Conservation (phyloP, 1,284 basidiomycete species). For the Pseudozyma thailandica region DNA sequence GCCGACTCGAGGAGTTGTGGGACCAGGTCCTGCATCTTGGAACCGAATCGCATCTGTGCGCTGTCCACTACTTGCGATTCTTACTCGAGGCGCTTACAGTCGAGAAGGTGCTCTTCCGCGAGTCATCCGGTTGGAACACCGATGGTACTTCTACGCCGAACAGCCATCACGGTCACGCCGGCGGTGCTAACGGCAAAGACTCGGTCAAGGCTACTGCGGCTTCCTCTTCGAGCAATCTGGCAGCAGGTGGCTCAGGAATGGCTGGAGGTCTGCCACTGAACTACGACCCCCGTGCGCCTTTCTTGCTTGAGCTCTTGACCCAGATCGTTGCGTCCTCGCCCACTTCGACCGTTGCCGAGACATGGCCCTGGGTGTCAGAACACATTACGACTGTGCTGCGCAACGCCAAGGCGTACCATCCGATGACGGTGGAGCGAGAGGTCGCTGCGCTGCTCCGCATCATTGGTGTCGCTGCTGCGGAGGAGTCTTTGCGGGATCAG, state of each 20-base stretch:
- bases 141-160: slow-evolving; percentile 63
- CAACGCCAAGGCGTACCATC: slow-evolving; percentile 82
- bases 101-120: slow-evolving; percentile 70
- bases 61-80: slow-evolving; percentile 85
- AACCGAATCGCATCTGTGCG: slow-evolving; percentile 76
- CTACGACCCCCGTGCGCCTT: slow-evolving; percentile 93
- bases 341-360: slow-evolving; percentile 80
- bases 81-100: slow-evolving; percentile 87
- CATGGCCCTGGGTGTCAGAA: slow-evolving; percentile 93
- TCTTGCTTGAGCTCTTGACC: slow-evolving; percentile 92
- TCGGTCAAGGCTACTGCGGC: slow-evolving; percentile 55
- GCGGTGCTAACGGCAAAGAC: slow-evolving; percentile 24
- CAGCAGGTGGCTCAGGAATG: slow-evolving; percentile 13
- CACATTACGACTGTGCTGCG: slow-evolving; percentile 84
- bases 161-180: slow-evolving; percentile 8
- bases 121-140: slow-evolving; percentile 22
- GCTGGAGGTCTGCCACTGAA: slow-evolving; percentile 71
- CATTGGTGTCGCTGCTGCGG: slow-evolving; percentile 19
- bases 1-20: slow-evolving; percentile 92
- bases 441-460: slow-evolving; percentile 73
- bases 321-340: slow-evolving; percentile 77
- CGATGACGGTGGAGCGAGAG: slow-evolving; percentile 92
- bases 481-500: slow-evolving; percentile 79
- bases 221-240: slow-evolving; percentile 22
- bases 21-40: slow-evolving; percentile 83